Conservation (phyloP, 441 rosid genomes). For the Pelargonium fulgidum region DNA sequence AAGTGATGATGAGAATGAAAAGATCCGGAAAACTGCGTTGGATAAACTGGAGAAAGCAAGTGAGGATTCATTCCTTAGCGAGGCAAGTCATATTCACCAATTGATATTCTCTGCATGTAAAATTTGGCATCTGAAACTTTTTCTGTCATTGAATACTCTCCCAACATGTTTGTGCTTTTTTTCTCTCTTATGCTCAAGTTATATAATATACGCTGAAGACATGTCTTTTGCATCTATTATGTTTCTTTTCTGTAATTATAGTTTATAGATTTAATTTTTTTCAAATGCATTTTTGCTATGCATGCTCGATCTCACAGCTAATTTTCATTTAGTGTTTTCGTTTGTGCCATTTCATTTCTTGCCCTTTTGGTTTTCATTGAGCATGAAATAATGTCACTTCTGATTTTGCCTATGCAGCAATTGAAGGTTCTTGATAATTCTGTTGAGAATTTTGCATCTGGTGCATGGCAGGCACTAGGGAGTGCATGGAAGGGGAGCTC, state of each 20-base stretch:
- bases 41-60: slow-evolving; percentile 77
- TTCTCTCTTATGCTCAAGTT: neutral
- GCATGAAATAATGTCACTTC: slow-evolving; percentile 7
- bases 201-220: neutral
- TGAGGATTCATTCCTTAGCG: slow-evolving; percentile 74
- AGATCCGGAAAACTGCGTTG: slow-evolving; percentile 60
- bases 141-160: neutral
- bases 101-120: neutral
- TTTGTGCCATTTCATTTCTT: neutral
- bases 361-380: neutral
- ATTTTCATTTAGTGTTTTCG: neutral
- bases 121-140: neutral
- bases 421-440: slow-evolving; percentile 77
- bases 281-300: neutral
- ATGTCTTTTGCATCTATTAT: neutral
- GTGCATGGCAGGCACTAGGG: slow-evolving; percentile 93
- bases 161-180: neutral
- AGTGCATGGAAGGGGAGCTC: slow-evolving; percentile 73
- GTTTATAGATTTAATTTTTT: neutral
- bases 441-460: slow-evolving; percentile 84
- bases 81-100: slow-evolving; percentile 44
- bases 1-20: slow-evolving; percentile 52
- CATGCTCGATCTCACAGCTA: neutral
- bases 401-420: slow-evolving; percentile 36
- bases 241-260: neutral